Evolutionary conservation across 2,329 filamentous ascomycete species (phyloP).

Genomic region (Microdochium nivale): DNA sequence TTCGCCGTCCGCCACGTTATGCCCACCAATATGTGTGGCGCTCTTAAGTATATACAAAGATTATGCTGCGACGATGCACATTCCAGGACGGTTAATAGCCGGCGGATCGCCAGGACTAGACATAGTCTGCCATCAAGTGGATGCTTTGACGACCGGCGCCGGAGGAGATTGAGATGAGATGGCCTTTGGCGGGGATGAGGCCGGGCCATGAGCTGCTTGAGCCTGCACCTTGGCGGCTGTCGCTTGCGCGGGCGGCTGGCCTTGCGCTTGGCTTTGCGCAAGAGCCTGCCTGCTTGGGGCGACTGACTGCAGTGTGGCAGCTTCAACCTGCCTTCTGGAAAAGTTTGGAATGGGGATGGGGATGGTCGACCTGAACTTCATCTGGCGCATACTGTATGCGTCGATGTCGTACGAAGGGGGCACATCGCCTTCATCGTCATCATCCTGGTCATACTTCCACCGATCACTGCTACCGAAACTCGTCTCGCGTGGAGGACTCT

Average conservation of each 20-base stretch:
- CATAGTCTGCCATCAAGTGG: neutral
- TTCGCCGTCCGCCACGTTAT: neutral
- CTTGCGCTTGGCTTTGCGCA: conserved; percentile 1
- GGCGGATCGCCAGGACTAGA: neutral
- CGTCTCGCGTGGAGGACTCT: conserved; percentile 20
- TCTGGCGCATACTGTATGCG: conserved; percentile 51
- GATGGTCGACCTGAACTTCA: conserved; percentile 54
- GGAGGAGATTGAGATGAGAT: neutral
- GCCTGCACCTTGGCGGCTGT: neutral
- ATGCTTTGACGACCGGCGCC: neutral
- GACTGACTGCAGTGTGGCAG: neutral
- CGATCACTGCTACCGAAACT: conserved; percentile 44
- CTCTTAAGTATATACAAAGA: neutral
- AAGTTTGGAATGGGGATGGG: conserved; percentile 28
- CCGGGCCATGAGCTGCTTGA: neutral
- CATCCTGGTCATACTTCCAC: conserved; percentile 84
- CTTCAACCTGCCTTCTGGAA: neutral
- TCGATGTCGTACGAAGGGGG: conserved; percentile 68
- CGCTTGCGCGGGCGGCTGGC: neutral
- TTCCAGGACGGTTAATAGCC: neutral
- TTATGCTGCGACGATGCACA: neutral
- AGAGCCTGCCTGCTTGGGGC: neutral
- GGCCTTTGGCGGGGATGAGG: neutral
- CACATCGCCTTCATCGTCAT: conserved; percentile 61
- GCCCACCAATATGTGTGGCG: neutral